Base-by-base conservation (phyloP, 2,329 filamentous ascomycete species). In the Zopfia rhizophila region DNA sequence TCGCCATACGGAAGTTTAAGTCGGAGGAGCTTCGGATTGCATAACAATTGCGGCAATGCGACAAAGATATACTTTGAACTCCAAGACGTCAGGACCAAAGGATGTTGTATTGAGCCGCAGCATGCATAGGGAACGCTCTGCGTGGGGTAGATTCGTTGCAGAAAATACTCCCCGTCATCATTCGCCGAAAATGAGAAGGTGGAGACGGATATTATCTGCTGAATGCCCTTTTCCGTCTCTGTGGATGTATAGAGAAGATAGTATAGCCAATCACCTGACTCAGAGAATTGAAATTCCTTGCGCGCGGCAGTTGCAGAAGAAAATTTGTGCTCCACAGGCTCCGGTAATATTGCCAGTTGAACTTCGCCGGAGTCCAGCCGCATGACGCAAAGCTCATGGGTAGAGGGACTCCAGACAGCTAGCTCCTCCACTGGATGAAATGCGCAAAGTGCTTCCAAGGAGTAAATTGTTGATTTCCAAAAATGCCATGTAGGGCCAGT, bases 31-130 rank as follows among this genome's bases (percentile, higher is more conserved):
- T 50, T 50, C 14, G 47, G 8, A 18, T 46, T 40, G 25, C 42
- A 50, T 11, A 29, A 50, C 17, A 50, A 28, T 16, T 35, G 42
- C 12, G 47, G 47, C 16, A 50, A 28, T n/a, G 42, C 47, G 21
- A 46, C 27, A 21, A 40, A 42, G 35, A 50, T 5, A 12, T 21
- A 31, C 21, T 40, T 23, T 10, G 18, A 13, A 10, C 8, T 21
- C 47, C 47, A 50, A 17, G 14, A 22, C 6, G 47, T 36, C 5
- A 50, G 27, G 19, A 50, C 32, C 13, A 46, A 22, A 14, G 47
- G 47, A 19, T 41, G 47, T 18, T 38, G 23, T 7, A 13, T 5
- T 7, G 17, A 5, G 11, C 17, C 23, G 12, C 17, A 10, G 31
- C 24, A 24, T 14, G 29, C 32, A 30, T 30, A 38, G 6, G 27